Evolutionary conservation across 768 basidiomycete species (phyloP).

Genomic region (Tubosaeta sp.): DNA sequence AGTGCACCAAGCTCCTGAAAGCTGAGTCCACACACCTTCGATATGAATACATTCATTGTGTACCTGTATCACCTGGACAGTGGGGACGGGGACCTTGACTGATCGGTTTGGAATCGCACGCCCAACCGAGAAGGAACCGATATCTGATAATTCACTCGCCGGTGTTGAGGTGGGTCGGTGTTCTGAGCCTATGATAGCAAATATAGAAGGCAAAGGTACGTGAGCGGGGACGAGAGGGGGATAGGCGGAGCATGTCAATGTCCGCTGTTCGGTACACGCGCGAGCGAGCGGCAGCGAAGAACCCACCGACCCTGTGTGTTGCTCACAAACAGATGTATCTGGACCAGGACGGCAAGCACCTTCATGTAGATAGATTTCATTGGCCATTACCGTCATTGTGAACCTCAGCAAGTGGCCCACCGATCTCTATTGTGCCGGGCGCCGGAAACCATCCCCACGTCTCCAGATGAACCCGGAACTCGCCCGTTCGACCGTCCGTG

Average conservation of each 20-base stretch:
- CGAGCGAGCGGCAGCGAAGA: neutral
- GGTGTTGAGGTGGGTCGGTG: constrained; percentile 53
- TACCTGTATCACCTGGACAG: neutral
- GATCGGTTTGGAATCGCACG: constrained; percentile 45
- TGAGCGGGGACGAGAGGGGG: neutral
- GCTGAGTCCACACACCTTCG: neutral
- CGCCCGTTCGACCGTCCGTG: constrained; percentile 48
- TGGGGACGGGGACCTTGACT: neutral
- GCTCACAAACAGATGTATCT: neutral
- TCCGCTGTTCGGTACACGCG: neutral
- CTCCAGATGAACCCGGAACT: constrained; percentile 52
- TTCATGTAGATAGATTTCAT: neutral
- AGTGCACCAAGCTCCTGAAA: too few species aligned
- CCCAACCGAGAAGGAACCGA: neutral
- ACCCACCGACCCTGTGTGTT: neutral
- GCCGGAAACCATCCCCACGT: constrained; percentile 68
- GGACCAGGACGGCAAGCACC: neutral
- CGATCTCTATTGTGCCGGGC: constrained; percentile 21
- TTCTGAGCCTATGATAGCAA: constrained; percentile 32
- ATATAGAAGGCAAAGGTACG: neutral
- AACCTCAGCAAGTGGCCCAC: neutral
- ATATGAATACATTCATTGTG: neutral
- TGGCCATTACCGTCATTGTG: neutral
- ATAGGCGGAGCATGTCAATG: neutral
- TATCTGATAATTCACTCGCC: constrained; percentile 32